Conservation (phyloP, 192 early-diverging fungal species). For the Coemansia sp. region DNA sequence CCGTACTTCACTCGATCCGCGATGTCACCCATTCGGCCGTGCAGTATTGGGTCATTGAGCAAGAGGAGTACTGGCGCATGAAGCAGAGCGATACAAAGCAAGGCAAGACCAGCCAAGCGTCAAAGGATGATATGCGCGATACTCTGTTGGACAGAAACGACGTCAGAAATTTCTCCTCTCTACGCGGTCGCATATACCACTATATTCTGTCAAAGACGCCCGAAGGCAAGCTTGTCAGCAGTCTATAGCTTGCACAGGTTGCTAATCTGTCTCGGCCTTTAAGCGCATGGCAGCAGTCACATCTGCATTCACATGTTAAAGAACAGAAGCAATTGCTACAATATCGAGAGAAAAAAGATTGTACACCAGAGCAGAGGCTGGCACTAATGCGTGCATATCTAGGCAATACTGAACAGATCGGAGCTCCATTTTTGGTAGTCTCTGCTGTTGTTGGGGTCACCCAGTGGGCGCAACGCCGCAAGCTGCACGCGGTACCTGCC, state of each 20-base stretch:
- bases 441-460: constrained; percentile 11
- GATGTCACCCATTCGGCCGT: constrained; percentile 37
- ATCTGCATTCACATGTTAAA: not conserved
- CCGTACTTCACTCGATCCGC: constrained; percentile 40
- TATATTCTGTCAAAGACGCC: constrained; percentile 26
- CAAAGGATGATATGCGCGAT: not conserved
- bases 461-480: constrained; percentile 35
- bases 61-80: constrained; percentile 49
- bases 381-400: not conserved
- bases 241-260: not conserved
- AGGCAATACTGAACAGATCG: constrained; percentile 16
- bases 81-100: constrained; percentile 9
- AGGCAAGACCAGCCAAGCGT: not conserved
- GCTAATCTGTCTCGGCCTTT: too few species aligned
- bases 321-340: not conserved
- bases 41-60: constrained; percentile 49
- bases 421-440: constrained; percentile 50
- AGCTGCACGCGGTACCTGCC: constrained; percentile 34
- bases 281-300: not conserved
- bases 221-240: constrained; percentile 27
- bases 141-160: constrained; percentile 20
- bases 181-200: constrained; percentile 34
- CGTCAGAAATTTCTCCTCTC: constrained; percentile 29
- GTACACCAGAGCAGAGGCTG: not conserved
- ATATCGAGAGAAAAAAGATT: too few species aligned